These are phyloP conservation scores for Crucibulum laeve DNA, from an alignment of 768 basidiomycete genomes.

Conservation along the genomic window DNA sequence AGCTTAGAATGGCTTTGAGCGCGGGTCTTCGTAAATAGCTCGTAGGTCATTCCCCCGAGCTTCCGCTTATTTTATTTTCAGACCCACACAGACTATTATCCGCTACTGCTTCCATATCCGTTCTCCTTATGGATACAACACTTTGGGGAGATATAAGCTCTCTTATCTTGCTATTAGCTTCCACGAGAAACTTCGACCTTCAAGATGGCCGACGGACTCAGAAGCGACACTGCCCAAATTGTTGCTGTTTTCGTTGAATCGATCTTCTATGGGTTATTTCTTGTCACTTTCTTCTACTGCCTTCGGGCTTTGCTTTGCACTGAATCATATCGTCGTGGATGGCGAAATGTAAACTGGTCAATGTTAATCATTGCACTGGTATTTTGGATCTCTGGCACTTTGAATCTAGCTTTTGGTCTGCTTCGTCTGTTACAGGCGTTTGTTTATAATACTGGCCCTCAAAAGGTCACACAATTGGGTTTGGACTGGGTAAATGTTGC, in stretches of 20 bases:
- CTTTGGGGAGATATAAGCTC: too few species aligned
- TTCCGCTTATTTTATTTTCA: too few species aligned
- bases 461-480: neutral
- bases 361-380: conserved; percentile 8
- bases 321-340: conserved; percentile 2
- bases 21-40: too few species aligned
- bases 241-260: conserved; percentile 11
- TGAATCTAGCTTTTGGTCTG: conserved; percentile 10
- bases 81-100: too few species aligned
- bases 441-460: conserved; percentile 2
- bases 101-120: too few species aligned
- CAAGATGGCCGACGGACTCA: too few species aligned
- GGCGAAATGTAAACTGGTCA: conserved; percentile 4
- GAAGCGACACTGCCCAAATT: conserved; percentile 7
- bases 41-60: too few species aligned
- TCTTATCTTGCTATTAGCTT: too few species aligned
- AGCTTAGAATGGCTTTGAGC: too few species aligned
- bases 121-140: too few species aligned
- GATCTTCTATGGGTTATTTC: conserved; percentile 14
- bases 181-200: too few species aligned
- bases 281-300: conserved; percentile 11
- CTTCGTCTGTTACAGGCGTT: conserved; percentile 9
- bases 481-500: conserved; percentile 9
- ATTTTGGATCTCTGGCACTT: conserved; percentile 7
- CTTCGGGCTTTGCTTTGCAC: conserved; percentile 9